phyloP scores from a whole-genome alignment of 306 rosid species.

The Casuarina cunninghamiana region DNA sequence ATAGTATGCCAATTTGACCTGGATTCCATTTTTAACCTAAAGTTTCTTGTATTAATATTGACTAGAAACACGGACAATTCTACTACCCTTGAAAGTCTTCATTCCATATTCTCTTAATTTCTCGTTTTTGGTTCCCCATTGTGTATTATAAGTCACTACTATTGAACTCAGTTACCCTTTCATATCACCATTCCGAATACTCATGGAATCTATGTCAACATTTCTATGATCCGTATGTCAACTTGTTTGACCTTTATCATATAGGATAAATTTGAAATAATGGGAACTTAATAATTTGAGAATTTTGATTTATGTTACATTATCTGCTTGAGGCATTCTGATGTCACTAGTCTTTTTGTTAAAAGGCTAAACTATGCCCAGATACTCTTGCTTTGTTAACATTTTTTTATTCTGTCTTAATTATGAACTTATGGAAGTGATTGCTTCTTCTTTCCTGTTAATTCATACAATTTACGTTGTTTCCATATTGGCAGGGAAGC shows the following conservation, averaged over 20 bases:
- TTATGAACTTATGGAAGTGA: conserved; percentile 18
- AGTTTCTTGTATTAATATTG: neutral
- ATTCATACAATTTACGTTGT: neutral
- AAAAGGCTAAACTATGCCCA: conserved; percentile 8
- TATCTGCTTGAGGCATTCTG: conserved; percentile 17
- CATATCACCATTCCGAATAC: neutral
- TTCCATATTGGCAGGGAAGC: conserved; percentile 65
- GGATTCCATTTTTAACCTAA: neutral
- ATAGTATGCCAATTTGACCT: neutral
- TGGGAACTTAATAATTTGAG: neutral
- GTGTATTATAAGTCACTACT: neutral
- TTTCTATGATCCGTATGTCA: neutral
- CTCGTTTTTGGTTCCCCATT: neutral
- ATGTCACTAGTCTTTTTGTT: conserved; percentile 17
- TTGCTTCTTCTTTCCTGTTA: conserved; percentile 9
- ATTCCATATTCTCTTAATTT: neutral
- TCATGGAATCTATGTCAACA: neutral
- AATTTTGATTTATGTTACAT: neutral
- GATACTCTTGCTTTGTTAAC: conserved; percentile 15
- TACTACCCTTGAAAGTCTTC: neutral
- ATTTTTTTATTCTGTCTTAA: conserved; percentile 8
- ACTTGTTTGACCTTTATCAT: neutral
- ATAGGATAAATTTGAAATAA: neutral
- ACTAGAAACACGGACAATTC: neutral
- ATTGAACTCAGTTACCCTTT: neutral